phyloP scores from a whole-genome alignment of 1,284 basidiomycete genomes.

The Heterobasidion parviporum region DNA sequence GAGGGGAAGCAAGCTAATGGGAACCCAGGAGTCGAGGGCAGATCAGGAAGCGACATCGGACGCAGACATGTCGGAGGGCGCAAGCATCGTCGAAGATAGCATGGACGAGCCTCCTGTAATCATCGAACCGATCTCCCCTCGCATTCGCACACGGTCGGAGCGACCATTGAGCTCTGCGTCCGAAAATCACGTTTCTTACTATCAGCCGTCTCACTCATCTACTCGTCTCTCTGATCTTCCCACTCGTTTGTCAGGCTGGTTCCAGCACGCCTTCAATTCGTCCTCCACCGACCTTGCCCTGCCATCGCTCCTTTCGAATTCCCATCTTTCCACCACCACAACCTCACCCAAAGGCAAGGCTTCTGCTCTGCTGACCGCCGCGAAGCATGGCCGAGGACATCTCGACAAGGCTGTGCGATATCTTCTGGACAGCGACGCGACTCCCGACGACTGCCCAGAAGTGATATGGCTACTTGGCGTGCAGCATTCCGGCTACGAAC shows the following conservation, averaged over 20 bases:
- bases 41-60: conserved; percentile 19
- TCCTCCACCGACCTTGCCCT: conserved; percentile 66
- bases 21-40: conserved; percentile 11
- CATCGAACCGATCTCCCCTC: conserved; percentile 36
- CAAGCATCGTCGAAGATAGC: conserved; percentile 20
- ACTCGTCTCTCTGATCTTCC: conserved; percentile 41
- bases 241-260: conserved; percentile 68
- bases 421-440: conserved; percentile 76
- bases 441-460: conserved; percentile 71
- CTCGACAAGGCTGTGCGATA: conserved; percentile 77
- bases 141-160: conserved; percentile 36
- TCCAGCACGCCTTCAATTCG: conserved; percentile 63
- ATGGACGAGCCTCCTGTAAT: conserved; percentile 42
- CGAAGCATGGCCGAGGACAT: conserved; percentile 66
- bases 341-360: conserved; percentile 37
- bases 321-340: conserved; percentile 18
- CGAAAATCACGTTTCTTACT: conserved; percentile 33
- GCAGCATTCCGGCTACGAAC: conserved; percentile 67
- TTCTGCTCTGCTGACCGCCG: conserved; percentile 50
- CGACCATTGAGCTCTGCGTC: conserved; percentile 34
- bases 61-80: conserved; percentile 21
- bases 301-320: conserved; percentile 46
- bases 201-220: conserved; percentile 23
- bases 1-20: conserved; percentile 19
- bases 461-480: conserved; percentile 83